phyloP scores from a whole-genome alignment of 352 stramenopile genomes.

The Globisporangium nunn region DNA sequence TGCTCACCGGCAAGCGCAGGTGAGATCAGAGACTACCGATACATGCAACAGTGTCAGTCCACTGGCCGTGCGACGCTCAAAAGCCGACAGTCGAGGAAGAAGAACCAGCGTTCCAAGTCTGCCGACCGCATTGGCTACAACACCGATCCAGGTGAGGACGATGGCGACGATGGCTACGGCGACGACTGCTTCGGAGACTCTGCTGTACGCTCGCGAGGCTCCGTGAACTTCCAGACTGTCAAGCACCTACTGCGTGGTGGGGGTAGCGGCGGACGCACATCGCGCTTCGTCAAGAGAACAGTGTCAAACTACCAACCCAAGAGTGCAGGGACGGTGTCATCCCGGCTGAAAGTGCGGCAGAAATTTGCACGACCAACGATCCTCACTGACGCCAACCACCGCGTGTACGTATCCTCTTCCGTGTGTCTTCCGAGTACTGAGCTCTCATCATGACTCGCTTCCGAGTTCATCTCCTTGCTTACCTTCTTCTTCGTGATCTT shows the following conservation, averaged over 20 bases:
- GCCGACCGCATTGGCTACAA: constrained; percentile 9
- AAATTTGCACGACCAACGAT: constrained; percentile 61
- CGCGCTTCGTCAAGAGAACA: constrained; percentile 29
- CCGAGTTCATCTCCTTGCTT: neutral
- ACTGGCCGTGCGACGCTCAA: constrained; percentile 5
- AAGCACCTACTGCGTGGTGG: constrained; percentile 56
- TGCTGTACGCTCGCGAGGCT: constrained; percentile 21
- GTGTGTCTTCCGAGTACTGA: neutral
- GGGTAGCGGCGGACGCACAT: constrained; percentile 17
- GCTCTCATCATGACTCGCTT: neutral
- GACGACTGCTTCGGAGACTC: neutral
- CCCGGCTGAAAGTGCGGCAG: constrained; percentile 50
- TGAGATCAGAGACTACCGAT: neutral
- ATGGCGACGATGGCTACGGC: neutral
- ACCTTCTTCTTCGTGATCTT: neutral
- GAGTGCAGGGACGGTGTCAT: constrained; percentile 58
- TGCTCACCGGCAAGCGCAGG: neutral
- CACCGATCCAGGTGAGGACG: constrained; percentile 6
- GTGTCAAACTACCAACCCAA: constrained; percentile 28
- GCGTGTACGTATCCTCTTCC: constrained; percentile 37
- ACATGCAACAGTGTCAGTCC: constrained; percentile 3
- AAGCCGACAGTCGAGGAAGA: constrained; percentile 5
- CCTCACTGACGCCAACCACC: constrained; percentile 56
- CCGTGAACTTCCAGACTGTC: constrained; percentile 47
- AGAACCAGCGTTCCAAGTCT: constrained; percentile 10